Percentiles rank a stretch among this genome's conserved stretches.
phyloP scores from a whole-genome alignment of 192 early-diverging fungal species.

The Coemansia sp. region DNA sequence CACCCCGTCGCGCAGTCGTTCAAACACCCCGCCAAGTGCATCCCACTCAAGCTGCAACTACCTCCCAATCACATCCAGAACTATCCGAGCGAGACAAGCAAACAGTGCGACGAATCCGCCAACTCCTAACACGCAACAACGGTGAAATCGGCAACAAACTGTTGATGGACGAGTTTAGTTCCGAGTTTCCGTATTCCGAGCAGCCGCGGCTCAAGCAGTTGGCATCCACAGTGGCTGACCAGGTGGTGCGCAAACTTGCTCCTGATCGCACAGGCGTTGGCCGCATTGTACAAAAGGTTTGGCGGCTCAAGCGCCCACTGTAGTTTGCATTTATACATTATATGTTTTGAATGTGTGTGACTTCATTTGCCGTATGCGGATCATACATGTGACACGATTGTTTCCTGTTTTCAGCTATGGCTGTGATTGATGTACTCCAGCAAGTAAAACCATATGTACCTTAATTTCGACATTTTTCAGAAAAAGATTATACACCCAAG shows the following conservation, averaged over 20 bases:
- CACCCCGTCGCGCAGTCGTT: not conserved
- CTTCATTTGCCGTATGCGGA: not conserved
- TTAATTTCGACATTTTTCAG: slow-evolving; percentile 36
- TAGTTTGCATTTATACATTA: no score
- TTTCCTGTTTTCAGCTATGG: not conserved
- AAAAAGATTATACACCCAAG: not conserved
- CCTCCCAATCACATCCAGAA: not conserved
- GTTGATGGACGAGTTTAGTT: slow-evolving; percentile 24
- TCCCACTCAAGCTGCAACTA: not conserved
- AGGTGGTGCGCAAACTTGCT: slow-evolving; percentile 13
- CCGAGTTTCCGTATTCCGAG: slow-evolving; percentile 14
- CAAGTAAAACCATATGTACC: slow-evolving; percentile 11
- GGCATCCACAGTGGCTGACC: slow-evolving; percentile 28
- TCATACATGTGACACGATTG: not conserved
- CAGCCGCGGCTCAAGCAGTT: slow-evolving; percentile 30
- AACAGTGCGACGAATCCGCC: slow-evolving; percentile 20
- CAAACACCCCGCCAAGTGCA: not conserved
- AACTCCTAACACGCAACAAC: slow-evolving; percentile 14
- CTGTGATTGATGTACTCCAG: not conserved
- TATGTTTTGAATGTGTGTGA: no score
- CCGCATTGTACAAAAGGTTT: slow-evolving; percentile 46
- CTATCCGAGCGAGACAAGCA: slow-evolving; percentile 11
- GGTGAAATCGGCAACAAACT: slow-evolving; percentile 29
- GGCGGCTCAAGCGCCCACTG: slow-evolving; percentile 21
- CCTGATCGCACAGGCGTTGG: slow-evolving; percentile 33